phyloP scores from a whole-genome alignment of 441 rosid species.

The Syzygium syzygioides region DNA sequence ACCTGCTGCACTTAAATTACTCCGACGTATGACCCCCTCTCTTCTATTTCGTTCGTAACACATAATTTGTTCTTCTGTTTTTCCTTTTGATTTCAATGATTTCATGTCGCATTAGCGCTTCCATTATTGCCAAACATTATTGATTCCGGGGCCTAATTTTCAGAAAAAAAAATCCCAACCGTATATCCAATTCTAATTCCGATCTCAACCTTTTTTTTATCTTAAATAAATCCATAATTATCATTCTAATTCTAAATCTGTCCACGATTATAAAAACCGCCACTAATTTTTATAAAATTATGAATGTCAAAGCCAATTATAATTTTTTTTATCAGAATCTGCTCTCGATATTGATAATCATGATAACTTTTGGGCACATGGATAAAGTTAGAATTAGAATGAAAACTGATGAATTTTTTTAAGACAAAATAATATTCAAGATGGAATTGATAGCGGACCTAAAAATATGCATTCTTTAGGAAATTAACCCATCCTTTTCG shows the following conservation, averaged over 20 bases:
- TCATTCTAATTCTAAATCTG: neutral
- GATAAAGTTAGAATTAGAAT: too few relatives aligned
- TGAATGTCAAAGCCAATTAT: too few relatives aligned
- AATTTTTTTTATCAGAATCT: too few relatives aligned
- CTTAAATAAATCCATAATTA: neutral
- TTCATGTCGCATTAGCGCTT: neutral
- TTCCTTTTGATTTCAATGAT: neutral
- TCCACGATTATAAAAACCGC: neutral
- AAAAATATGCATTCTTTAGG: fast-evolving
- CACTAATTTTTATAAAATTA: neutral
- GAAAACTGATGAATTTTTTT: too few relatives aligned
- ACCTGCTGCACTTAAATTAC: neutral
- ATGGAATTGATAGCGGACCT: neutral
- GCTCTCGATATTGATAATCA: too few relatives aligned
- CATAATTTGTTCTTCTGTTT: neutral
- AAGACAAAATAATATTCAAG: too few relatives aligned
- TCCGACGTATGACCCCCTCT: neutral
- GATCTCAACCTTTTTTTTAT: too few relatives aligned
- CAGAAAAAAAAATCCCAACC: too few relatives aligned
- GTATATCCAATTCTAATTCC: too few relatives aligned
- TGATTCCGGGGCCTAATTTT: neutral
- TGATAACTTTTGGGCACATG: too few relatives aligned
- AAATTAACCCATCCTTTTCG: neutral
- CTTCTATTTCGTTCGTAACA: neutral
- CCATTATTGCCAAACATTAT: neutral